Evolutionary conservation across 768 basidiomycete species (phyloP).

Genomic region (Amanita pallidorosea): DNA sequence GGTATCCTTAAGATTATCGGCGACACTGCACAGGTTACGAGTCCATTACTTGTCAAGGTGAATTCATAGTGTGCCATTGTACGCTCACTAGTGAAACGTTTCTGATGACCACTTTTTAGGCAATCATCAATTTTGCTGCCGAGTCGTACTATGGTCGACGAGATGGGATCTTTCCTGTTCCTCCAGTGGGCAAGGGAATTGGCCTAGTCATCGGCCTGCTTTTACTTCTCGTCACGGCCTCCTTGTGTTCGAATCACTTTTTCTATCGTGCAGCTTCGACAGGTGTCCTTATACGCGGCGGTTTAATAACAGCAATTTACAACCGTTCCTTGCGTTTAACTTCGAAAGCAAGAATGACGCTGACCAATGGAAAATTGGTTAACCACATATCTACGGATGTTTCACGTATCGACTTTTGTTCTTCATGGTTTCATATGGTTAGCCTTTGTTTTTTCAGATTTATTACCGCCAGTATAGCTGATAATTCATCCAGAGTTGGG

Average conservation of each 20-base stretch:
- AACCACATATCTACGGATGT: slow-evolving; percentile 93
- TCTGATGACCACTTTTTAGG: slow-evolving; percentile 22
- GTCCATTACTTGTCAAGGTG: slow-evolving; percentile 73
- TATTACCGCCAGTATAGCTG: not conserved
- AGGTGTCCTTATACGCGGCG: slow-evolving; percentile 75
- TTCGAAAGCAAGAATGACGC: slow-evolving; percentile 64
- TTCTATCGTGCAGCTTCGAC: slow-evolving; percentile 67
- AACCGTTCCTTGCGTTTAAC: slow-evolving; percentile 66
- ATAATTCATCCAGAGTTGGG: slow-evolving; percentile 37
- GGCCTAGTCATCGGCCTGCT: slow-evolving; percentile 67
- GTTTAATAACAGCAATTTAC: slow-evolving; percentile 84
- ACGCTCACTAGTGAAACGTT: not conserved
- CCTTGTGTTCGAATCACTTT: slow-evolving; percentile 69
- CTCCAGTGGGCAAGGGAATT: slow-evolving; percentile 46
- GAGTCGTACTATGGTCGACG: slow-evolving; percentile 44
- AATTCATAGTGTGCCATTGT: slow-evolving; percentile 7
- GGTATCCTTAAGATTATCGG: slow-evolving; percentile 51
- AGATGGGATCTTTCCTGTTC: slow-evolving; percentile 21
- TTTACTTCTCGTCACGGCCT: slow-evolving; percentile 53
- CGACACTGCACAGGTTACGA: slow-evolving; percentile 64
- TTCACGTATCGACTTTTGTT: slow-evolving; percentile 83
- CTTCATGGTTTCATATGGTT: slow-evolving; percentile 69
- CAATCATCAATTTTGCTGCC: slow-evolving; percentile 60
- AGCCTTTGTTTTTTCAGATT: slow-evolving; percentile 4
- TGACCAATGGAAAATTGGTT: slow-evolving; percentile 83